These are phyloP conservation scores for Pascua guehoae DNA, from an alignment of 1,284 basidiomycete species.

Conservation along the genomic window DNA sequence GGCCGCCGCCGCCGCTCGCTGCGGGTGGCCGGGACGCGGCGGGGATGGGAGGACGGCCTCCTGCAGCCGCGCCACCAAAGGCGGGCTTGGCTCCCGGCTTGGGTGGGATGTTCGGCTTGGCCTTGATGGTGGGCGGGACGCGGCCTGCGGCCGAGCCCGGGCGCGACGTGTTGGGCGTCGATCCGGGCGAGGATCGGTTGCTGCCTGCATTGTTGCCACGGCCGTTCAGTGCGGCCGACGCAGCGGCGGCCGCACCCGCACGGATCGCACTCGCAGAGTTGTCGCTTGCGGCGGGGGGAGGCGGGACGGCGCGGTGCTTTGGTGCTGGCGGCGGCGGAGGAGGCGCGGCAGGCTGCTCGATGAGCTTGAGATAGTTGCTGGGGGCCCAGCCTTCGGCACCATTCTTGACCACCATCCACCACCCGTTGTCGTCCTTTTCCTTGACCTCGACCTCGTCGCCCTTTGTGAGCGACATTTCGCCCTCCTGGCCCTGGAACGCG, in stretches of 20 bases:
- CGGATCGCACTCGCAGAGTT: slow-evolving; percentile 30
- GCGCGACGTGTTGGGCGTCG: slow-evolving; percentile 57
- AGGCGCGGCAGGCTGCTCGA: slow-evolving; percentile 58
- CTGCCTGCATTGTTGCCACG: slow-evolving; percentile 51
- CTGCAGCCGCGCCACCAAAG: slow-evolving; percentile 11
- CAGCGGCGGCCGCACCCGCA: slow-evolving; percentile 50
- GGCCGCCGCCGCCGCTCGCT: slow-evolving; percentile 19
- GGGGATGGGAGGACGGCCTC: slow-evolving; percentile 39
- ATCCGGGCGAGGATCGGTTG: slow-evolving; percentile 45
- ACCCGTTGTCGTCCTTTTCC: slow-evolving; percentile 89
- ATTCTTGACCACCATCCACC: slow-evolving; percentile 93
- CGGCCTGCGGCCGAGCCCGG: slow-evolving; percentile 50
- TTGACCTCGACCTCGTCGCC: slow-evolving; percentile 89
- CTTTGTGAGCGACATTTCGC: slow-evolving; percentile 85
- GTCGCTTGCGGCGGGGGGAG: slow-evolving; percentile 51
- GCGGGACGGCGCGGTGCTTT: slow-evolving; percentile 49
- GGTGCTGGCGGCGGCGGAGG: slow-evolving; percentile 63
- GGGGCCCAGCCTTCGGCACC: slow-evolving; percentile 90
- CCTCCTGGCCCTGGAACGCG: slow-evolving; percentile 82
- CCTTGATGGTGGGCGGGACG: slow-evolving; percentile 50
- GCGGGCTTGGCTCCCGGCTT: slow-evolving; percentile 49
- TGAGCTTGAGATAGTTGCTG: slow-evolving; percentile 83
- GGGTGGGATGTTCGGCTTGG: slow-evolving; percentile 49
- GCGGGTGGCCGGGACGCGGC: slow-evolving; percentile 27
- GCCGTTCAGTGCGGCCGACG: slow-evolving; percentile 48